These are phyloP conservation scores for Carex myosuroides DNA, from an alignment of 176 grass and related monocot species.

Conservation along the genomic window DNA sequence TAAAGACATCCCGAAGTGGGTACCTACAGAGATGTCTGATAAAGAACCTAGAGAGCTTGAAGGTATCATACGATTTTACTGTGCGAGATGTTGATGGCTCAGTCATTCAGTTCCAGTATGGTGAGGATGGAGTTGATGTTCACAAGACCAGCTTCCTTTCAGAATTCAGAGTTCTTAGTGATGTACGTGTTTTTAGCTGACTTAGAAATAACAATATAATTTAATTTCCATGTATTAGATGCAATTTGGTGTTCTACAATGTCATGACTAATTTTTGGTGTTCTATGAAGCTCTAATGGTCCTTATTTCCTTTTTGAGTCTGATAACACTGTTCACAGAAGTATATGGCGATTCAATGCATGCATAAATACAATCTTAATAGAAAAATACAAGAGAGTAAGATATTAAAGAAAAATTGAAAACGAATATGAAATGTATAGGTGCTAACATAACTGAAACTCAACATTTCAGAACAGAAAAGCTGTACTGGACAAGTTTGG, in stretches of 20 bases:
- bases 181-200: slow-evolving; percentile 47
- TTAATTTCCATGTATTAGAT: not conserved
- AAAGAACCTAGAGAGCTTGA: slow-evolving; percentile 79
- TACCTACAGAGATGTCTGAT: slow-evolving; percentile 95
- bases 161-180: slow-evolving; percentile 51
- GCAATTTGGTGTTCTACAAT: not conserved
- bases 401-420: not conserved
- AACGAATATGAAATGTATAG: not conserved
- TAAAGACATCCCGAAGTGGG: slow-evolving; percentile 95
- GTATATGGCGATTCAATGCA: not conserved
- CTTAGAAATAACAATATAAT: not conserved
- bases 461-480: slow-evolving; percentile 39
- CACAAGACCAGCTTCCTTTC: slow-evolving; percentile 67
- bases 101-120: slow-evolving; percentile 83
- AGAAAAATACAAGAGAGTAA: not conserved
- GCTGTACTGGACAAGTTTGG: slow-evolving; percentile 40
- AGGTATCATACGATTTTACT: slow-evolving; percentile 77
- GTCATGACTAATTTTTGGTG: slow-evolving; percentile 6
- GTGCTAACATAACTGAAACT: not conserved
- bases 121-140: slow-evolving; percentile 85
- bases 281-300: not conserved
- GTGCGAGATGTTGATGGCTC: slow-evolving; percentile 96
- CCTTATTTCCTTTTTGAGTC: not conserved
- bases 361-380: not conserved
- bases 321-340: not conserved